Base-by-base conservation (phyloP, 441 rosid genomes). In the Monsonia emarginata region DNA sequence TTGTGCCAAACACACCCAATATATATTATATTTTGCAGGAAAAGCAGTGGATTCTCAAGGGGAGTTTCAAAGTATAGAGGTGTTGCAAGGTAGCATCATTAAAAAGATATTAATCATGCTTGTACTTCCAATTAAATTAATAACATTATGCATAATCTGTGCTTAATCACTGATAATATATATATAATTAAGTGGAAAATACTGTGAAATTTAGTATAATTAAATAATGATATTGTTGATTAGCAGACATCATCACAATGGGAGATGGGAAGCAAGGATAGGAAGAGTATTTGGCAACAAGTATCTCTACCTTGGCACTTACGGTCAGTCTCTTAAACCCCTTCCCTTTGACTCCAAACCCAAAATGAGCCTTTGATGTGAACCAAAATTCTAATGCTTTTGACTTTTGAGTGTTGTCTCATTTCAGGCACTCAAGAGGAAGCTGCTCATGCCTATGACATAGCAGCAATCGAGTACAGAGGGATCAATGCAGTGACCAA, bases 211-310 rank as follows among this genome's bases (percentile, higher is more conserved):
- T 31, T 31, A 31, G 0, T 0, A 0, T 31, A 31, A 3, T 0
- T 31, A 3, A 0, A 31, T 31, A 3, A 0, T 31, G 1, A 3
- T 31, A 2, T n/a, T n/a, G 3, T 31, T 31, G 3, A 31, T n/a
- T 5, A 44, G 13, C 84, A 86, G 90, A 80, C 89, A 86, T 74
- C 89, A 81, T 65, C 91, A 86, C 46, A 84, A 86, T 68, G 89
- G 91, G 13, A 83, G 91, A 84, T 86, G 91, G 91, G 91, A 86
- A 65, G 89, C 89, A 40, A 83, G 91, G 72, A 86, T 86, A 10
- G 89, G 88, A 8, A 77, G 89, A 78, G 87, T 85, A 52, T 83
- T 83, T 38, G 92, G 92, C 38, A 87, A 83, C 84, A 87, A 85
- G 66, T 87, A 87, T 65, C 89, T 87, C 28, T 84, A 85, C 61